phyloP scores from a whole-genome alignment of 129 eudicot species.

The sunflower (Helianthus annuus) region DNA sequence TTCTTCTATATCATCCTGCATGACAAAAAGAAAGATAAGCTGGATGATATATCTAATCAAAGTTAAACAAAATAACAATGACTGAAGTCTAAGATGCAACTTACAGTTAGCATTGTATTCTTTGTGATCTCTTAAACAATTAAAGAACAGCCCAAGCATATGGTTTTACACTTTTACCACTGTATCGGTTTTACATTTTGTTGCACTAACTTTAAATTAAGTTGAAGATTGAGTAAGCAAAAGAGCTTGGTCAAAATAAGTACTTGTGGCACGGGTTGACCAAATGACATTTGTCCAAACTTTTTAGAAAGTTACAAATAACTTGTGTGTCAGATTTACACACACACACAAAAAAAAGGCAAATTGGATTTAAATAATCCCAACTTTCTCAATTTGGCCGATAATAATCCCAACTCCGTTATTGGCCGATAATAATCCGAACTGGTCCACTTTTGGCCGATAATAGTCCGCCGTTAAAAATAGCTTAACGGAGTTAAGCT shows the following conservation, averaged over 20 bases:
- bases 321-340: too few species aligned
- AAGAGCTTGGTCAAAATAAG: not conserved
- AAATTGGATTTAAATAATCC: too few species aligned
- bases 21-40: not conserved
- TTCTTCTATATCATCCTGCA: slow-evolving; percentile 51
- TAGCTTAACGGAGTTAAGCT: too few species aligned
- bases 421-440: too few species aligned
- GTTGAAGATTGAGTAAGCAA: not conserved
- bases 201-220: not conserved
- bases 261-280: not conserved
- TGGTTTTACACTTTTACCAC: not conserved
- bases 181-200: not conserved
- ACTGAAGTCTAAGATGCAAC: not conserved
- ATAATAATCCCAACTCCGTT: too few species aligned
- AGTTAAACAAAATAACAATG: not conserved
- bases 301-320: not conserved
- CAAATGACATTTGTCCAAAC: not conserved
- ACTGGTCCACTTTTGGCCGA: too few species aligned
- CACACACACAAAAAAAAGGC: too few species aligned
- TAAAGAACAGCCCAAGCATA: not conserved
- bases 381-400: too few species aligned
- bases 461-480: too few species aligned
- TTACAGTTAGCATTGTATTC: not conserved
- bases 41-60: not conserved
- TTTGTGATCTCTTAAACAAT: not conserved